A percentile compares a stretch with the other conserved stretches of the same genome.
These are phyloP conservation scores for Withania somnifera DNA, from an alignment of 305 asterid genomes.

Conservation along the genomic window DNA sequence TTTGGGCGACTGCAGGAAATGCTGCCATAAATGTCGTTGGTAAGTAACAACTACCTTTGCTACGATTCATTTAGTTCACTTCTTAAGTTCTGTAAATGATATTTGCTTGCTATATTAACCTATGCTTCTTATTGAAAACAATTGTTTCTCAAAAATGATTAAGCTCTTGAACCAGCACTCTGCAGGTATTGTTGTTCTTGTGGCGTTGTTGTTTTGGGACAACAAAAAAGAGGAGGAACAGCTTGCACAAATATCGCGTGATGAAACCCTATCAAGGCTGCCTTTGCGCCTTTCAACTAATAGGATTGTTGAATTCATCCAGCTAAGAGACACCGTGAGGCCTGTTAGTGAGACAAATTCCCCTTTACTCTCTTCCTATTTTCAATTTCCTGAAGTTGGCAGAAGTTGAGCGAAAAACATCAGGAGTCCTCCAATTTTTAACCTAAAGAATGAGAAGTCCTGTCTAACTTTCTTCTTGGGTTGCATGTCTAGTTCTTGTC, in stretches of 20 bases:
- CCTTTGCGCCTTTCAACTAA: constrained; percentile 88
- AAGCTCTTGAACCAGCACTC: constrained; percentile 54
- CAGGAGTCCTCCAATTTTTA: background rate
- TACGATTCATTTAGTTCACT: background rate
- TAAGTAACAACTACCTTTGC: constrained; percentile 16
- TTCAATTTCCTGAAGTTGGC: background rate
- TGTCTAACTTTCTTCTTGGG: background rate
- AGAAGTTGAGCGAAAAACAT: background rate
- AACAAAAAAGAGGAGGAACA: constrained; percentile 98
- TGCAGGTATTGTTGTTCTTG: constrained; percentile 73
- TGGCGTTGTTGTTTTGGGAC: constrained; percentile 78
- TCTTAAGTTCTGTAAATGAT: background rate
- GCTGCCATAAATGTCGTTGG: constrained; percentile 77
- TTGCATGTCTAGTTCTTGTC: background rate
- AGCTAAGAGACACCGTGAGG: constrained; percentile 81
- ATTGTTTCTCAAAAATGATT: constrained; percentile 22
- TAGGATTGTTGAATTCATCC: constrained; percentile 92
- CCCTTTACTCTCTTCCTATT: constrained; percentile 7
- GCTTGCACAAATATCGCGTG: constrained; percentile 65
- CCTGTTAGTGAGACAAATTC: constrained; percentile 58
- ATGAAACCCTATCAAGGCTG: constrained; percentile 82
- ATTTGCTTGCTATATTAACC: background rate
- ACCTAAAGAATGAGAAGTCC: background rate
- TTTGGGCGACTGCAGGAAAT: constrained; percentile 58
- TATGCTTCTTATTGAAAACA: background rate